Evolutionary conservation across 352 stramenopile species (phyloP), one percentile per base, ranked within the genome.

Genomic region (Phytophthora fragariae): DNA sequence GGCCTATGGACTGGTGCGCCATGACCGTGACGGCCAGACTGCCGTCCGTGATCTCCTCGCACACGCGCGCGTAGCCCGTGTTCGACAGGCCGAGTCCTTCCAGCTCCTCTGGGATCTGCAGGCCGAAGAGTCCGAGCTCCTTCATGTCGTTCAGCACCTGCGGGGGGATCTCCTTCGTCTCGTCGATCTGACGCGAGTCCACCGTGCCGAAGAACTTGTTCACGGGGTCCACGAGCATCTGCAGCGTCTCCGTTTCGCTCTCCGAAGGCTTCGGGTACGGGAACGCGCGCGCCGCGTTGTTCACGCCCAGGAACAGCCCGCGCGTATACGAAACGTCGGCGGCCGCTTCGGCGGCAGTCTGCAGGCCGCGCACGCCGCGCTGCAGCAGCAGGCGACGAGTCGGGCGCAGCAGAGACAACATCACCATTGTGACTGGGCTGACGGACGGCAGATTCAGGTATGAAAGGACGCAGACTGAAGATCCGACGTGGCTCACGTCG

Each of bases 1-100:
- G 77, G 6, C 91, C 91, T 29, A 97, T 97, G 33, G 89, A 96
- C 77, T 96, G 89, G 64, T 96, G 89, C 6, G 91, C 88, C 88
- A 97, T 95, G 74, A 97, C 83, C 41, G 88, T 97, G 41, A 95
- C 88, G 2, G 90, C 90, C 39, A 94, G 67, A 69, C 77, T 90
- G 35, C 79, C 86, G 62, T 97, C 90, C 21, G 85, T 92, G 65
- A 95, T 85, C 77, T 97, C 90, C 76, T 97, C 87, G 59, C 86
- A 94, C 50, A 95, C 89, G 39, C 90, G 90, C 53, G 88, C 88
- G 64, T 95, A 97, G 70, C 85, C 87, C 33, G 90, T 95, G 71
- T 97, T 97, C 11, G 84, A 95, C 19, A 97, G 70, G 1, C 89
- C 90, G 8, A 97, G 77, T 0, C 90, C 90, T 1, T 94, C 81